phyloP scores from a whole-genome alignment of 768 basidiomycete species.

The Rhodotorula graminis region DNA sequence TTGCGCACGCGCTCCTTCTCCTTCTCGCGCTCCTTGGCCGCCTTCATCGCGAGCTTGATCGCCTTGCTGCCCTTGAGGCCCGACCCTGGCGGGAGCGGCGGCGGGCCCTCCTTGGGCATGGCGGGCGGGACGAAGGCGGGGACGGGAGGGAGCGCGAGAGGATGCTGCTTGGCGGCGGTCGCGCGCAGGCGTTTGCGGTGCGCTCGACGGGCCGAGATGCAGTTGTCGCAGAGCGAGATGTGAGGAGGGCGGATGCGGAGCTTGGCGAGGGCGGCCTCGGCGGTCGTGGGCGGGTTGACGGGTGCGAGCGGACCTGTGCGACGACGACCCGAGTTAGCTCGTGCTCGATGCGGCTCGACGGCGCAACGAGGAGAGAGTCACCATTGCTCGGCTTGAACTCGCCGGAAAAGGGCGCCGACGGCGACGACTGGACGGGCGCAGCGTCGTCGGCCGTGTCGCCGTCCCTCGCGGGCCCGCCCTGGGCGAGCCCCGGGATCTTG shows the following conservation, averaged over 20 bases:
- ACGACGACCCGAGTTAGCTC: neutral
- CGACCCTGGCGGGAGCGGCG: conserved; percentile 31
- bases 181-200: conserved; percentile 9
- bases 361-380: neutral
- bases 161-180: conserved; percentile 10
- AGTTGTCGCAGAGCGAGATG: conserved; percentile 18
- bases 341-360: neutral
- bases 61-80: conserved; percentile 38
- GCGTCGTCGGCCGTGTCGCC: neutral
- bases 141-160: conserved; percentile 18
- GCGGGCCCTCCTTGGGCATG: conserved; percentile 24
- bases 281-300: conserved; percentile 33
- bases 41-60: conserved; percentile 37
- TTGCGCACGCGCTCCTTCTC: conserved; percentile 34
- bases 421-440: neutral
- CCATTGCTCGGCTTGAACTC: conserved; percentile 16
- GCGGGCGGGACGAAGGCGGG: conserved; percentile 29
- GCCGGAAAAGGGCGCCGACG: neutral
- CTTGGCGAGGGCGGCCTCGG: conserved; percentile 39
- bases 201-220: conserved; percentile 14
- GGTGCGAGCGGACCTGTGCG: conserved; percentile 17
- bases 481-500: conserved; percentile 33
- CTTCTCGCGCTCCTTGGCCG: conserved; percentile 33
- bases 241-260: conserved; percentile 33
- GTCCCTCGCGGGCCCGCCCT: neutral